A percentile compares a stretch with the other conserved stretches of the same genome.
Evolutionary conservation across 345 rosid genomes (phyloP).

Genomic region (Pseudoturritis turrita): DNA sequence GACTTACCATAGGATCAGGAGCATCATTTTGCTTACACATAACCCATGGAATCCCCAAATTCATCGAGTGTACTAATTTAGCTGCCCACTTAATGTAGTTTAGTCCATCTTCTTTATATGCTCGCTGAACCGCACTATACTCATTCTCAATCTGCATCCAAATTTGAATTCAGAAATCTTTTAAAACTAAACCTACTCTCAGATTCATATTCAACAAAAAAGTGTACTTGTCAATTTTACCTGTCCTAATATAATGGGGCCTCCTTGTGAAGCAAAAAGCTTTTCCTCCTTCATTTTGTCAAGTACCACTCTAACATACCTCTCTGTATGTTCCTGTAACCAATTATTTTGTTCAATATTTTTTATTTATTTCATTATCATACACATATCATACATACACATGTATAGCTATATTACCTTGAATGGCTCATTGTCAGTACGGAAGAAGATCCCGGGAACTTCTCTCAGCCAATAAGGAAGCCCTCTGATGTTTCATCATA

Average conservation of each 20-base stretch:
- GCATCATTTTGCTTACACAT: constrained; percentile 94
- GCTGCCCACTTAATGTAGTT: constrained; percentile 75
- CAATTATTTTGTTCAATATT: neutral
- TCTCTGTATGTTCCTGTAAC: constrained; percentile 54
- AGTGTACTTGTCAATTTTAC: constrained; percentile 11
- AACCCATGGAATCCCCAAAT: constrained; percentile 84
- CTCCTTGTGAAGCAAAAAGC: constrained; percentile 59
- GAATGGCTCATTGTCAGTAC: constrained; percentile 67
- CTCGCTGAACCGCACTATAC: constrained; percentile 64
- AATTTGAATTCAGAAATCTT: neutral
- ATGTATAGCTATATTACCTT: constrained; percentile 46
- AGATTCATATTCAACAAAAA: neutral
- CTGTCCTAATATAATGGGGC: constrained; percentile 59
- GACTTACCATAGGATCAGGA: constrained; percentile 69
- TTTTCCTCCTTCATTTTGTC: constrained; percentile 40
- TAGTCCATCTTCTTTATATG: constrained; percentile 55
- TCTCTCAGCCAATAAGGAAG: constrained; percentile 92
- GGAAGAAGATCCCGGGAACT: constrained; percentile 59
- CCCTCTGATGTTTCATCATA: constrained; percentile 44
- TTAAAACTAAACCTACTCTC: neutral
- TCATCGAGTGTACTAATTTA: constrained; percentile 45
- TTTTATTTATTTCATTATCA: neutral
- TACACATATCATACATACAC: neutral
- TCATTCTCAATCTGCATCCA: constrained; percentile 81
- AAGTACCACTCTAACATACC: constrained; percentile 40